Evolutionary conservation across 129 eudicot species (phyloP), one percentile per base, ranked within the genome.

Genomic region (Flaveria sonorensis): DNA sequence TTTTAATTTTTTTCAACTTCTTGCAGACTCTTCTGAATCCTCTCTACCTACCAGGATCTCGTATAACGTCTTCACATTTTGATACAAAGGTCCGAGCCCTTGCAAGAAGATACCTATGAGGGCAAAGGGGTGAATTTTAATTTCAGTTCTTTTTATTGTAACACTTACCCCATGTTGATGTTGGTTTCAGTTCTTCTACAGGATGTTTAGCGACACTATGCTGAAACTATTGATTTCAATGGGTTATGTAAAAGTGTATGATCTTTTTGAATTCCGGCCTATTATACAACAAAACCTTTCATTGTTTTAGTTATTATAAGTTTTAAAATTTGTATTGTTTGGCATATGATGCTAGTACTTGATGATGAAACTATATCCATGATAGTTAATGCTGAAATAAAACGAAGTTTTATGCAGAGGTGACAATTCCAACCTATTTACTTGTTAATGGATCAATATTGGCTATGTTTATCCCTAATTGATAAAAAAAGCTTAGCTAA

Each of bases 51-150:
- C 96, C 99, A 26, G 99, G 99, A 71, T 89, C 96, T 59, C 99
- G 99, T 70, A 88, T 94, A 67, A 82, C 97, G 65, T 94, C 99
- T 78, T 87, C 96, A 59, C 99, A 94, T 78, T 94, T 94, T 79
- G 97, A 94, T 83, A 94, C 99, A 4, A 94, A 94, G 77, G 99
- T 94, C 28, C 90, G 99, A 82, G 96, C 96, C 23, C 93, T 94
- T 48, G 97, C 99, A 45, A 83, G 99, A 86, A 94, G 88, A 76
- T 91, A 94, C 68, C 89, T 94, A 53, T 89, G 88, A 92, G 36
- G 50, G 28, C 12, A 47, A 77, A 76, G 13, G 47, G n/a, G 75
- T 77, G 53, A 23, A 23, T 60, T 43, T 5, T 14, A 3, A 56
- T 53, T 56, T 77, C 28, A 13, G 45, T 68, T 13, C 45, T 23